Evolutionary conservation across 352 stramenopile genomes (phyloP), one percentile per base, ranked within the genome.

Genomic region (Pythium phragmiticola): DNA sequence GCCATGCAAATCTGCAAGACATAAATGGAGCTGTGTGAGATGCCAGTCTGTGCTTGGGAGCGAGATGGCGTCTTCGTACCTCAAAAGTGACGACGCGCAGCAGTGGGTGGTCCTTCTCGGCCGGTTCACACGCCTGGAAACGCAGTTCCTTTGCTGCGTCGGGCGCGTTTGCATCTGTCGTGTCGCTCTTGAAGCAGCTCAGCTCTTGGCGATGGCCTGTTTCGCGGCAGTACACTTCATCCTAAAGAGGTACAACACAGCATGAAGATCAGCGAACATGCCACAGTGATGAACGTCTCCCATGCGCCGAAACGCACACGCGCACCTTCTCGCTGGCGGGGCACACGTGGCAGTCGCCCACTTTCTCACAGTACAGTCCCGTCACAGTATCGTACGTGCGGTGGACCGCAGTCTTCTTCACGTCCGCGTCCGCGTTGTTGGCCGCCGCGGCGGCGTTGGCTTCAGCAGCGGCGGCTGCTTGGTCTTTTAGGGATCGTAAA

Each of bases 141-240:
- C 78, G 73, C 17, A 78, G 79, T 61, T 88, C 68, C 14, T 68
- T 65, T 7, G 52, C 33, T n/a, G 33, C 43, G 19, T 72, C 45
- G 7, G 36, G 33, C 8, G 54, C 47, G 4, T 69, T 68, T 8
- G 59, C 62, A 57, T 78, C 69, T 57, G 14, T 60, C 12, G 11
- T 55, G 7, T 69, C 51, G 75, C 75, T 54, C 60, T 66, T 66
- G 43, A 66, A 66, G 45, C 82, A 94, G 16, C 75, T 70, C 36
- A 94, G 60, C 48, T 94, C 85, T 69, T 92, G 81, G 0, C 78
- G 78, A 54, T 86, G 78, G 4, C 83, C 81, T 3, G 78, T 91
- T 50, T 89, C 79, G 11, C 79, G 74, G 55, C 85, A 94, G 49
- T 77, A 88, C 19, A 56, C 68, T 68, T 88, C 82, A 65, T 89